Evolutionary conservation across 306 rosid genomes (phyloP), one percentile per base, ranked within the genome.

Genomic region (Trichosanthes truncata): DNA sequence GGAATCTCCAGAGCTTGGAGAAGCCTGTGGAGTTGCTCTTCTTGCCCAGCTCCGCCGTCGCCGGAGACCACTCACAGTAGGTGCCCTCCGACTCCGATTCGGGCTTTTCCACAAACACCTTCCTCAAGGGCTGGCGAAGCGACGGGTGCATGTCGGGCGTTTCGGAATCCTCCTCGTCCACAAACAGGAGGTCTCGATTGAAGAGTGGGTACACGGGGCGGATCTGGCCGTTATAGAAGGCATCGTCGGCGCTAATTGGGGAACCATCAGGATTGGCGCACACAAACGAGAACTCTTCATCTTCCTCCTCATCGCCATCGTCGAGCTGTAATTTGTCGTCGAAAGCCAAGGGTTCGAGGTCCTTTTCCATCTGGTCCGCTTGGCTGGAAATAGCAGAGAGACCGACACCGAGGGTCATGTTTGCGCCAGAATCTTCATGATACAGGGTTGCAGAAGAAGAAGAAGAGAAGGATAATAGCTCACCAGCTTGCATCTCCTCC

Each of bases 11-110:
- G 4, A 95, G 61, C 87, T 85, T 92, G 2, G 93, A 93, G 74
- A 88, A 89, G 11, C 97, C 99, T 0, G 97, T 93, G 25, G 99
- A 95, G 81, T 90, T 90, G 80, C 99, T 89, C 88, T 95, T 93
- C 82, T 85, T 82, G 20, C 80, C 61, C 14, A 84, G 79, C 85
- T 84, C 88, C 76, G 79, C 81, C n/a, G 84, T 78, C 74, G 83
- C 40, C 15, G 84, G 83, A 0, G 89, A 81, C 98, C 97, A 94
- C 81, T 87, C 89, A 71, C 95, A 94, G 95, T 83, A 91, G 7
- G 90, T 55, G 0, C 91, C 95, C 17, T 82, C 67, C 41, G 33
- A 29, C 55, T 88, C 57, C 0, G 23, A 26, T 13, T 61, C 91
- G 0, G 87, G 80, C 82, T 1, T 11, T 80, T 49, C 87, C 6